These are phyloP conservation scores for Cutaneotrichosporon mucoides DNA, from an alignment of 1,284 basidiomycete genomes.

Conservation along the genomic window DNA sequence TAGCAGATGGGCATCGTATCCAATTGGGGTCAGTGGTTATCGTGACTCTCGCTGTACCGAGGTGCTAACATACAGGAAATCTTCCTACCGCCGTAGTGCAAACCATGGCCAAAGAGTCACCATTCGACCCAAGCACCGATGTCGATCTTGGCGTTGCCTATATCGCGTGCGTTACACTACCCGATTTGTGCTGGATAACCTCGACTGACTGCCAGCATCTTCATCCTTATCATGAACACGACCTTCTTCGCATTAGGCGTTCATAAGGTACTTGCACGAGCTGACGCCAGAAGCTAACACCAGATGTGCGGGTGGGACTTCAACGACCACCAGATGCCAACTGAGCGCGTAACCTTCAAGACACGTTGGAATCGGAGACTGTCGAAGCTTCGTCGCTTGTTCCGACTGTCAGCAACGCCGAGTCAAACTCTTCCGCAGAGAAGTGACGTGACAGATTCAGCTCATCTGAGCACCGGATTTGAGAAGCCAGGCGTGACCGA, in stretches of 20 bases:
- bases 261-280: conserved; percentile 29
- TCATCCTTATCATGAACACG: conserved; percentile 38
- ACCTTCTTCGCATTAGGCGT: conserved; percentile 36
- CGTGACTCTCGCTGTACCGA: not conserved
- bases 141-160: conserved; percentile 53
- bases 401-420: not conserved
- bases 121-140: conserved; percentile 56
- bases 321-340: conserved; percentile 25
- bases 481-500: too few species aligned
- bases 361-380: conserved; percentile 26
- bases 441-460: too few species aligned
- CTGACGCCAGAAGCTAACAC: not conserved
- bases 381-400: not conserved
- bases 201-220: conserved; percentile 22
- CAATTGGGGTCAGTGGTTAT: conserved; percentile 53
- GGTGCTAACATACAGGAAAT: conserved; percentile 26
- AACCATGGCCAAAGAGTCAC: conserved; percentile 55
- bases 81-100: conserved; percentile 60
- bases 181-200: not conserved
- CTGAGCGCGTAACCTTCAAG: conserved; percentile 19
- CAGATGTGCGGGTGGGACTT: conserved; percentile 44
- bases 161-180: conserved; percentile 30
- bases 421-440: not conserved
- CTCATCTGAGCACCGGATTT: too few species aligned
- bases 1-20: conserved; percentile 50